Evolutionary conservation across 139 green algal genomes (phyloP).

Genomic region (Diplosphaera chodatii): DNA sequence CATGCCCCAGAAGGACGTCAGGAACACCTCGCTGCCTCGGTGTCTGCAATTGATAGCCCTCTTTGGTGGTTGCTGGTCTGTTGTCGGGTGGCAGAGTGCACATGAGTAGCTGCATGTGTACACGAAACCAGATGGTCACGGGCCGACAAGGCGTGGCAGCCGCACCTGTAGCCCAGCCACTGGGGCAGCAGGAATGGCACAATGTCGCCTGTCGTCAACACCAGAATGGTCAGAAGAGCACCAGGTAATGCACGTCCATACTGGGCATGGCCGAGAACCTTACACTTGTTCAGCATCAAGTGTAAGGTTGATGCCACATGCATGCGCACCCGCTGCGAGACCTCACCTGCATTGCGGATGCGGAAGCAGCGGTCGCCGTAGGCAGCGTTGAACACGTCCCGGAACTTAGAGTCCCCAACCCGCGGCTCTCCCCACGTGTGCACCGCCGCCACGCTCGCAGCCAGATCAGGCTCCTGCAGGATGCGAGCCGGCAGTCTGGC

Average conservation of each 20-base stretch:
- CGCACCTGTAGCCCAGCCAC: neutral
- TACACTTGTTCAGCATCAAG: no score
- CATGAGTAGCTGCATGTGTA: neutral
- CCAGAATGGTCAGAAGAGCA: no score
- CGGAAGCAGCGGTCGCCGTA: conserved; percentile 1
- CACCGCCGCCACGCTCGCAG: conserved; percentile 7
- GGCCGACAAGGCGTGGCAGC: neutral
- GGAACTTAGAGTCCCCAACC: conserved; percentile 16
- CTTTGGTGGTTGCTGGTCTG: neutral
- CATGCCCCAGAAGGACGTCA: conserved; percentile 10
- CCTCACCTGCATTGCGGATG: conserved; percentile 16
- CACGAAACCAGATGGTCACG: neutral
- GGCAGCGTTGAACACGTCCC: neutral
- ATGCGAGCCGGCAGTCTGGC: no score
- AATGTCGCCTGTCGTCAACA: neutral
- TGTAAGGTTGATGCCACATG: conserved; percentile 3
- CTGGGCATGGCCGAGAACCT: no score
- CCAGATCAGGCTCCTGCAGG: conserved; percentile 5
- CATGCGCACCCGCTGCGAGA: no score
- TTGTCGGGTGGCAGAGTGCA: neutral
- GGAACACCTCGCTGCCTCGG: conserved; percentile 7
- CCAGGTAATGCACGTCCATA: neutral
- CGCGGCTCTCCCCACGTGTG: conserved; percentile 14
- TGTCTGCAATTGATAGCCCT: no score
- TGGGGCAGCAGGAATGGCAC: neutral